phyloP scores from a whole-genome alignment of 352 stramenopile species.

The Sclerospora graminicola region DNA sequence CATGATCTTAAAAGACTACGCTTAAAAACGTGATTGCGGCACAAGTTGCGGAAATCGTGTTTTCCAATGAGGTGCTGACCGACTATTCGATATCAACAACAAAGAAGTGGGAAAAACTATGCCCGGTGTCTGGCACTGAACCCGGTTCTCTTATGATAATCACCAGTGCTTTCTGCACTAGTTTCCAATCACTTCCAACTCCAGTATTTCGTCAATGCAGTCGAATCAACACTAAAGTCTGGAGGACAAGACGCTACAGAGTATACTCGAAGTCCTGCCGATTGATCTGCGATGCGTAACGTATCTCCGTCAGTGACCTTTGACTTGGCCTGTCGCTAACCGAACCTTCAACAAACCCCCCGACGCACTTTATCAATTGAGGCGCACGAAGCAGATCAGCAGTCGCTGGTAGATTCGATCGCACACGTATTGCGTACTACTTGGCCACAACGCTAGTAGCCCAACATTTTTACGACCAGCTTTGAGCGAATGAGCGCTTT shows the following conservation, averaged over 20 bases:
- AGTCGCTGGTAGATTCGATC: conserved; percentile 62
- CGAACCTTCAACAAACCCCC: conserved; percentile 52
- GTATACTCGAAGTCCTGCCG: conserved; percentile 74
- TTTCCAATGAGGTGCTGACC: conserved; percentile 86
- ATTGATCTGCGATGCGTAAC: conserved; percentile 97
- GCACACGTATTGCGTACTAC: conserved; percentile 59
- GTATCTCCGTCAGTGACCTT: conserved; percentile 86
- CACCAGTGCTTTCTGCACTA: too few relatives aligned
- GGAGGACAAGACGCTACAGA: conserved; percentile 57
- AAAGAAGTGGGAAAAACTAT: too few relatives aligned
- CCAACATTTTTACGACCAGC: conserved; percentile 81
- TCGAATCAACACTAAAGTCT: conserved; percentile 95
- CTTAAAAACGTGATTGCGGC: conserved; percentile 96
- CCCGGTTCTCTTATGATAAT: conserved; percentile 84
- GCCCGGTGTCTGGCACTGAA: too few relatives aligned
- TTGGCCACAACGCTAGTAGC: conserved; percentile 94
- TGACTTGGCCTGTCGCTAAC: conserved; percentile 42
- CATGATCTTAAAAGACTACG: conserved; percentile 79
- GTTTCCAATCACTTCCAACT: too few relatives aligned
- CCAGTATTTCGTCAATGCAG: conserved; percentile 54
- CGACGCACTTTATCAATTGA: conserved; percentile 61
- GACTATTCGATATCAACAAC: too few relatives aligned
- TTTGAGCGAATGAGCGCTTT: conserved; percentile 86
- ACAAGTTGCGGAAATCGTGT: conserved; percentile 99
- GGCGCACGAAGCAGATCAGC: conserved; percentile 47